A percentile compares a stretch with the other conserved stretches of the same genome.
Evolutionary conservation across 306 rosid genomes (phyloP).

Genomic region (Cucurbita maxima): DNA sequence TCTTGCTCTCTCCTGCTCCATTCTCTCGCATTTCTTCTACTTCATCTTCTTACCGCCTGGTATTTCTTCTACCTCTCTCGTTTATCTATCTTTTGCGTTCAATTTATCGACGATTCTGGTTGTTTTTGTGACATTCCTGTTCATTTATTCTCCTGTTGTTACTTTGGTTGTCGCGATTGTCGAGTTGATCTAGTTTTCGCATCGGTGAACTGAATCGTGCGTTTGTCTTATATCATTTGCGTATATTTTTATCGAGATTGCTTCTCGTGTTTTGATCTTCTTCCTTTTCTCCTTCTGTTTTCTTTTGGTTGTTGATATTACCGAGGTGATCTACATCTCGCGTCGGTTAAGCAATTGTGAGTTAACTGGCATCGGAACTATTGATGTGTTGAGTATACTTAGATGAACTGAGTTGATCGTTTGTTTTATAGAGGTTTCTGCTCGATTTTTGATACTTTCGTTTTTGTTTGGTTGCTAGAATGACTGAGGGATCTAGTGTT

Average conservation of each 20-base stretch:
- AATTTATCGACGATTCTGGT: neutral
- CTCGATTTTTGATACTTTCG: neutral
- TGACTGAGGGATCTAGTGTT: neutral
- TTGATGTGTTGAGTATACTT: neutral
- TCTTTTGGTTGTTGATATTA: neutral
- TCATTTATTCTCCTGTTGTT: neutral
- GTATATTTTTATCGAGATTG: neutral
- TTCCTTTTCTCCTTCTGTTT: neutral
- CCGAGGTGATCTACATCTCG: neutral
- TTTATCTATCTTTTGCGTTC: neutral
- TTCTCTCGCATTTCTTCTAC: slow-evolving; percentile 10
- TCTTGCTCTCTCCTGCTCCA: slow-evolving; percentile 17
- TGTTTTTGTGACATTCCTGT: neutral
- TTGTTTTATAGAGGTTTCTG: neutral
- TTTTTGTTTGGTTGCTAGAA: neutral
- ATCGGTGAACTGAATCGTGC: neutral
- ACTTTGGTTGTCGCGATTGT: neutral
- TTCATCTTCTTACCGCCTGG: slow-evolving; percentile 9
- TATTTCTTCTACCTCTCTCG: slow-evolving; percentile 4
- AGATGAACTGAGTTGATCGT: neutral
- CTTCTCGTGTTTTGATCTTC: neutral
- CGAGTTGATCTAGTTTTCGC: neutral
- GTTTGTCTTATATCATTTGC: neutral
- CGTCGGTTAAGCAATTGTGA: neutral
- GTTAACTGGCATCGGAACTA: neutral